Percentiles rank a stretch among this genome's conserved stretches.
Conservation (phyloP, 805 yeast genomes). For the Wickerhamomyces alni region DNA sequence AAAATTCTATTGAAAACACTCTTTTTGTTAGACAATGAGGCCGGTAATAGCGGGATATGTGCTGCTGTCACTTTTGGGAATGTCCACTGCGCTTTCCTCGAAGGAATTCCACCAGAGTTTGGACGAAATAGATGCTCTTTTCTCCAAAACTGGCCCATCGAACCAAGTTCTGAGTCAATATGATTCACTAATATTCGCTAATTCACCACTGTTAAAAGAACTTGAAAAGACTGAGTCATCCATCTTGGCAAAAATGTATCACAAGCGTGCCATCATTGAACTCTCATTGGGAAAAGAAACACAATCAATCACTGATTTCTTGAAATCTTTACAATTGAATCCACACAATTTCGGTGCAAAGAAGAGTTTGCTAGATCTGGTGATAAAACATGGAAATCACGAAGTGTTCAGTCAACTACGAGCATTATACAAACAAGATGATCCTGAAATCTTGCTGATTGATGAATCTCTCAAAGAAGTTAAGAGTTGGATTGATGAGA, state of each 20-base stretch:
- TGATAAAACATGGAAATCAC: slow-evolving; percentile 47
- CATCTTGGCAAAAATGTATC: slow-evolving; percentile 39
- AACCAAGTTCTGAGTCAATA: slow-evolving; percentile 14
- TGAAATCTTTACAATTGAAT: slow-evolving; percentile 37
- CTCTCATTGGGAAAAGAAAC: slow-evolving; percentile 48
- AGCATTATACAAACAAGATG: slow-evolving; percentile 4
- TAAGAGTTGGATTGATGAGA: slow-evolving; percentile 16
- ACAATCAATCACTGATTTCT: slow-evolving; percentile 48
- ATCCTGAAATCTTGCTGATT: slow-evolving; percentile 11
- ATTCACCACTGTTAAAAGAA: slow-evolving; percentile 3
- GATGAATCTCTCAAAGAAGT: slow-evolving; percentile 14
- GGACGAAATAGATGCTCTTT: slow-evolving; percentile 12
- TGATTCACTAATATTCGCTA: slow-evolving; percentile 12
- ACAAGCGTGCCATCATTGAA: slow-evolving; percentile 58
- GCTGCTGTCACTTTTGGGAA: not conserved
- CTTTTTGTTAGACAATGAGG: not conserved
- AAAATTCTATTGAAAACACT: no score
- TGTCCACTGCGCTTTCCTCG: not conserved
- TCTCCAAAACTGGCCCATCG: slow-evolving; percentile 16
- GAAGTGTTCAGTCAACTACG: slow-evolving; percentile 23
- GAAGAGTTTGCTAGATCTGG: slow-evolving; percentile 40
- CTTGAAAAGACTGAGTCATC: slow-evolving; percentile 5
- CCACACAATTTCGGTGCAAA: slow-evolving; percentile 41
- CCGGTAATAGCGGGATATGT: not conserved
- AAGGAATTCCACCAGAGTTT: slow-evolving; percentile 10